Percentiles rank a stretch among this genome's conserved stretches.
These are phyloP conservation scores for Aaosphaeria pasadenensis DNA, from an alignment of 2,329 filamentous ascomycete species.

Conservation along the genomic window DNA sequence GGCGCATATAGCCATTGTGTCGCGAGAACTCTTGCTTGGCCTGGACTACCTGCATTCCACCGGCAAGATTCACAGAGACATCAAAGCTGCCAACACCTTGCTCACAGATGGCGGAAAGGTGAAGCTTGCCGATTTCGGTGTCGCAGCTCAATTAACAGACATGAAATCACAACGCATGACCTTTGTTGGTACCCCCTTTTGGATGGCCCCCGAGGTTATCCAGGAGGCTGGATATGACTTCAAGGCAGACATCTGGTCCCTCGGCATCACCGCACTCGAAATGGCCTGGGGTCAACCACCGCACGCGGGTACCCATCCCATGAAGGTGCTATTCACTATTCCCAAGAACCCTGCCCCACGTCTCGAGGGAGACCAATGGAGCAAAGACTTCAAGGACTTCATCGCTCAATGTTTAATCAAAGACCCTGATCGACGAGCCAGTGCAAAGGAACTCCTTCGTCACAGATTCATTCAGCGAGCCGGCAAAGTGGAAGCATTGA, in stretches of 20 bases:
- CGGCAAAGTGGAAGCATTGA: conserved; percentile 81
- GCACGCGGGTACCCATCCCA: conserved; percentile 92
- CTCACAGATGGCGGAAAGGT: conserved; percentile 87
- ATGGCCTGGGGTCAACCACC: conserved; percentile 89
- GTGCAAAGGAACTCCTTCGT: conserved; percentile 80
- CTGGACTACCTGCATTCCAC: conserved; percentile 91
- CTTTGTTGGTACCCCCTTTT: conserved; percentile 96
- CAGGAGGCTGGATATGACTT: conserved; percentile 97
- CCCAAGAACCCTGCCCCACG: conserved; percentile 84
- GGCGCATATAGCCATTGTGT: conserved; percentile 88
- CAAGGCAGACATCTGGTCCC: conserved; percentile 96
- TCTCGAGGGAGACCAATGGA: conserved; percentile 77
- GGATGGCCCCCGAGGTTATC: conserved; percentile 99
- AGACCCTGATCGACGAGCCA: conserved; percentile 78
- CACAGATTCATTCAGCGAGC: conserved; percentile 86
- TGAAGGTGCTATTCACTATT: conserved; percentile 97
- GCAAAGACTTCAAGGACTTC: conserved; percentile 91
- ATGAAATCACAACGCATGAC: conserved; percentile 98
- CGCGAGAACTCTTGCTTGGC: conserved; percentile 83
- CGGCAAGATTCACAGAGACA: conserved; percentile 94
- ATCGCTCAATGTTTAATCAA: conserved; percentile 87
- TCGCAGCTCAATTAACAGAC: conserved; percentile 92
- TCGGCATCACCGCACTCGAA: conserved; percentile 92
- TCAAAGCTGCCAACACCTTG: conserved; percentile 95
- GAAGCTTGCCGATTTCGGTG: conserved; percentile 95